Conservation (phyloP, 768 basidiomycete genomes). For the Lyophyllum semitale region DNA sequence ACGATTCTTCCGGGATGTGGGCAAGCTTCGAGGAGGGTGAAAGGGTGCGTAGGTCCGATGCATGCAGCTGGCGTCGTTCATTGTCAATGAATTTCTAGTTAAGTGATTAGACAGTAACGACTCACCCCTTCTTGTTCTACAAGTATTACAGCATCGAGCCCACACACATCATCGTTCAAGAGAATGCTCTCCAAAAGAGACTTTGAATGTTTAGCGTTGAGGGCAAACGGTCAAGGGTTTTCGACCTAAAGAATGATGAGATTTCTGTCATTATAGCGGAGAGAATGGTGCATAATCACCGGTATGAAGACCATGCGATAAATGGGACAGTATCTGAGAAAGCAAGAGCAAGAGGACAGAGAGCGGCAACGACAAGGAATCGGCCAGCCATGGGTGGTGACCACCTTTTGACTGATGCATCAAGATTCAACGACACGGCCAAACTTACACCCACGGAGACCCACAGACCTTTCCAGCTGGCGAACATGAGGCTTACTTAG, state of each 20-base stretch:
- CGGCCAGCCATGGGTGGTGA: slow-evolving; percentile 40
- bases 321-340: slow-evolving; percentile 67
- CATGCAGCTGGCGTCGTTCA: slow-evolving; percentile 62
- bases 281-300: slow-evolving; percentile 42
- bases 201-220: slow-evolving; percentile 29
- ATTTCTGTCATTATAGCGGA: slow-evolving; percentile 1
- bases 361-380: slow-evolving; percentile 42
- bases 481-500: too few relatives aligned
- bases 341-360: slow-evolving; percentile 51
- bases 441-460: too few relatives aligned
- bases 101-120: slow-evolving; percentile 9
- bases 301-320: slow-evolving; percentile 71
- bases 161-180: slow-evolving; percentile 51
- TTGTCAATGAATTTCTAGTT: background rate
- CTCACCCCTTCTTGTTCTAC: slow-evolving; percentile 75
- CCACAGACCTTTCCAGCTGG: too few relatives aligned
- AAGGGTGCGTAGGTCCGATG: slow-evolving; percentile 72
- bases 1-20: too few relatives aligned
- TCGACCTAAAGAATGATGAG: slow-evolving; percentile 39
- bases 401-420: too few relatives aligned
- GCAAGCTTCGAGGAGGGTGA: slow-evolving; percentile 52
- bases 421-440: too few relatives aligned
- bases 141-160: slow-evolving; percentile 65
- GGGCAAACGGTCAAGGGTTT: slow-evolving; percentile 44
- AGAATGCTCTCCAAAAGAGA: slow-evolving; percentile 48